Evolutionary conservation across 352 stramenopile genomes (phyloP), one percentile per base, ranked within the genome.

Genomic region (Phytophthora pinifolia): DNA sequence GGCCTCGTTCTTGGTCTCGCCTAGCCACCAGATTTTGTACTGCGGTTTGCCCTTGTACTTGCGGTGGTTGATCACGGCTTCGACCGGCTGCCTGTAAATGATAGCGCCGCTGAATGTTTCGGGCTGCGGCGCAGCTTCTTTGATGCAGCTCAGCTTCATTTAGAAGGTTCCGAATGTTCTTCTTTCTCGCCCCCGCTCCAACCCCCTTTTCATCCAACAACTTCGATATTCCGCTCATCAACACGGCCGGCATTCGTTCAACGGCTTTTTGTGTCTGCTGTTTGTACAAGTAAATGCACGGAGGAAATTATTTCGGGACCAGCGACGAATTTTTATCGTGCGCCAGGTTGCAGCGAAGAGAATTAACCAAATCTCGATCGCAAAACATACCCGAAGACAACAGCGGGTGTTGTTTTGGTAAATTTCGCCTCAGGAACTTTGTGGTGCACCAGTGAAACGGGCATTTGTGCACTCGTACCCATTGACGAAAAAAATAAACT

Each of bases 181-280:
- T 56, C 6, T 37, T 18, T 17, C 42, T 46, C 7, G 14, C 38
- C 3, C 36, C 27, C 1, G 48, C 1, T 1, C 17, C 36, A 12
- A 56, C 13, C 30, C 48, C 20, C 17, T 47, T 56, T 31, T 46
- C 48, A n/a, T 56, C 48, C 12, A 56, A 15, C 9, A 56, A 18
- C 22, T 41, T 42, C 9, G 48, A 47, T 8, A 55, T 38, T 6
- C 47, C 35, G 17, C n/a, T 39, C 47, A 46, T 2, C 37, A 56
- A 34, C n/a, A 56, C 36, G 17, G 33, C 30, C 22, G 48, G 38
- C 36, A 56, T 46, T 7, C 29, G 35, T 14, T 56, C 48, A 13
- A 56, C 15, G 5, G 48, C 48, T 47, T 27, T 17, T 36, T 48
- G 48, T 32, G 38, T 46, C 38, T 56, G 37, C 30, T 56, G 35